Percentiles rank a stretch among this genome's conserved stretches.
Evolutionary conservation across 345 rosid genomes (phyloP).

Genomic region (Conringia planisiliqua): DNA sequence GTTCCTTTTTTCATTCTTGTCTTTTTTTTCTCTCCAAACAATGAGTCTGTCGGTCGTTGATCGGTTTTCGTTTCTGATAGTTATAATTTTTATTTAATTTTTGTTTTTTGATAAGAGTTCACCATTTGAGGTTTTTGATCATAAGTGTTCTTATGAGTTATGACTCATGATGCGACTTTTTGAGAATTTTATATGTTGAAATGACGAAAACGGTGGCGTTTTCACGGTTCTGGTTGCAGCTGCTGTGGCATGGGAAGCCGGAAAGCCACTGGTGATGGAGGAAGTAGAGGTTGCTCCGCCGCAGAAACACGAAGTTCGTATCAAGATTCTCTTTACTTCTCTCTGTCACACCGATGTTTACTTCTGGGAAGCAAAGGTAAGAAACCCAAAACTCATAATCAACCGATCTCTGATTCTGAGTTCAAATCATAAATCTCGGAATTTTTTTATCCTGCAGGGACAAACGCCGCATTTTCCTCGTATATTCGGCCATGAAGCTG

Average conservation of each 20-base stretch:
- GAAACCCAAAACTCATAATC: not conserved
- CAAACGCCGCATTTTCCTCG: constrained; percentile 76
- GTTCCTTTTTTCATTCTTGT: constrained; percentile 14
- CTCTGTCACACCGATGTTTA: constrained; percentile 89
- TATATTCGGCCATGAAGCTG: constrained; percentile 81
- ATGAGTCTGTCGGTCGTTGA: not conserved
- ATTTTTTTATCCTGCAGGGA: constrained; percentile 42
- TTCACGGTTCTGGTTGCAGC: constrained; percentile 37
- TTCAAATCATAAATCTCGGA: not conserved
- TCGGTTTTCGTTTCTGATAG: not conserved
- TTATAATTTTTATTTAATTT: no score
- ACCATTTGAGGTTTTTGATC: not conserved
- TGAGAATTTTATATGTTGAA: not conserved
- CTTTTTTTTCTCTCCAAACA: not conserved
- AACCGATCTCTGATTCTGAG: not conserved
- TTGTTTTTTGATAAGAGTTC: not conserved
- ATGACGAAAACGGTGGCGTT: not conserved
- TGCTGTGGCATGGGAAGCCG: constrained; percentile 93
- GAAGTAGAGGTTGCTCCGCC: constrained; percentile 93
- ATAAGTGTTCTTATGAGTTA: not conserved
- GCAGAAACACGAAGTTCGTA: constrained; percentile 72
- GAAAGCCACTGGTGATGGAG: constrained; percentile 78
- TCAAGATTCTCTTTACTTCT: constrained; percentile 75
- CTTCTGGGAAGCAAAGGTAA: constrained; percentile 96
- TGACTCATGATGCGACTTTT: not conserved